phyloP scores from a whole-genome alignment of 371 early-diverging fungal species.

The Mucor sp. region DNA sequence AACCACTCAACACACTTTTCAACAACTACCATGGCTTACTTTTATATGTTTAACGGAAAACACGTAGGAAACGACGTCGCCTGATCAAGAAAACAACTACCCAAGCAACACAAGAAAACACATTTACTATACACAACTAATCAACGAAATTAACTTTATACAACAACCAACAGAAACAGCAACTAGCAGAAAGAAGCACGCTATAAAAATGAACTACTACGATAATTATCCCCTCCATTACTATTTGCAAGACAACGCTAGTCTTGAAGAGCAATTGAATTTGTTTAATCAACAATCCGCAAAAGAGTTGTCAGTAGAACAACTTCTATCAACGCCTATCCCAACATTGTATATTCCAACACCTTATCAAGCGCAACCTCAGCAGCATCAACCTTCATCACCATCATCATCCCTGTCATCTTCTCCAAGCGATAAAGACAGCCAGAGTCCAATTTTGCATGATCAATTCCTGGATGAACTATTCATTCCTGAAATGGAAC shows the following conservation, averaged over 20 bases:
- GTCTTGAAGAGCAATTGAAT: constrained; percentile 17
- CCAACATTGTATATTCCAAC: constrained; percentile 5
- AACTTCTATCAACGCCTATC: constrained; percentile 8
- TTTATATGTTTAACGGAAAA: constrained; percentile 35
- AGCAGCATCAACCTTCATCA: background rate
- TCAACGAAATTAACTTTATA: background rate
- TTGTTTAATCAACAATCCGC: constrained; percentile 3
- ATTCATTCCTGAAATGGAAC: background rate
- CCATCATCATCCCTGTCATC: background rate
- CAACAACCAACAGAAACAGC: background rate
- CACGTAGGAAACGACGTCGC: constrained; percentile 38
- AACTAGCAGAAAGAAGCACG: constrained; percentile 6
- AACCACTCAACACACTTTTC: constrained; percentile 2
- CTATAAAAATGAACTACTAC: constrained; percentile 6
- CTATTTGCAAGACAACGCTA: constrained; percentile 1
- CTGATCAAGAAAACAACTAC: constrained; percentile 20
- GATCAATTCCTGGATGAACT: constrained; percentile 5
- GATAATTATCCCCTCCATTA: background rate
- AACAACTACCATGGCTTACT: constrained; percentile 23
- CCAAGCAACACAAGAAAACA: background rate
- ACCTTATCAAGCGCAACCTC: background rate
- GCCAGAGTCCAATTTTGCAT: background rate
- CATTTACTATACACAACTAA: background rate
- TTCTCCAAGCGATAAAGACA: background rate
- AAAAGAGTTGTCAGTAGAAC: constrained; percentile 2